Conservation (phyloP, 768 basidiomycete species). For the Pulveroboletus sp. region DNA sequence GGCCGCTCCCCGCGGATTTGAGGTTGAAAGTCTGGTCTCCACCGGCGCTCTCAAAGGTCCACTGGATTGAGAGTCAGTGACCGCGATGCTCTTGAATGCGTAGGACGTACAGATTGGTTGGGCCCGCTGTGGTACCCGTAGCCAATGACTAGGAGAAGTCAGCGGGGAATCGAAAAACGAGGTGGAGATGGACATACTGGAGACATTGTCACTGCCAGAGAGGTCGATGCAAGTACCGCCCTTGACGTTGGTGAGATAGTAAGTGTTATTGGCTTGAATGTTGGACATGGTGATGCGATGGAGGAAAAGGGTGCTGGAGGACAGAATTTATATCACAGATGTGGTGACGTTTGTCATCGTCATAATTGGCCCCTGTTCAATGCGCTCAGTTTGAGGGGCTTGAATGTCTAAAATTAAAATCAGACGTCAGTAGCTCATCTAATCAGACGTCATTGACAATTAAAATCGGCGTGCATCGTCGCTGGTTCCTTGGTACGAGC, state of each 20-base stretch:
- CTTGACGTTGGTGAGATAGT: slow-evolving; percentile 50
- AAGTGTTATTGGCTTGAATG: slow-evolving; percentile 37
- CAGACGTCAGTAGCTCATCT: too few species aligned
- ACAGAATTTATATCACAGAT: neutral
- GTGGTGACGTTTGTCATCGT: too few species aligned
- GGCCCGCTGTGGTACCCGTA: slow-evolving; percentile 39
- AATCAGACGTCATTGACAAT: too few species aligned
- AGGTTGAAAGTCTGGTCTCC: slow-evolving; percentile 36
- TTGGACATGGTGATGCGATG: slow-evolving; percentile 11
- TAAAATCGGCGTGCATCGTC: too few species aligned
- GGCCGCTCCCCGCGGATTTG: slow-evolving; percentile 39
- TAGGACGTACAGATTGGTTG: slow-evolving; percentile 46
- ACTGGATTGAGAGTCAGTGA: slow-evolving; percentile 31
- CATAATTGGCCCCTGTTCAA: too few species aligned
- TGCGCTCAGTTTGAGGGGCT: too few species aligned
- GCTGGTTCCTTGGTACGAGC: too few species aligned
- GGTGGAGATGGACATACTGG: slow-evolving; percentile 34
- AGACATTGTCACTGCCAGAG: slow-evolving; percentile 48
- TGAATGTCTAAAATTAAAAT: too few species aligned
- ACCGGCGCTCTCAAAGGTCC: slow-evolving; percentile 36
- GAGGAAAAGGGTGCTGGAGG: neutral
- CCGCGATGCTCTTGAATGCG: neutral
- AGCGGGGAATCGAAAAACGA: neutral
- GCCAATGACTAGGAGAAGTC: slow-evolving; percentile 43
- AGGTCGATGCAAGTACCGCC: slow-evolving; percentile 53